Conservation (phyloP, 768 basidiomycete genomes). For the Suillus ampliporus region DNA sequence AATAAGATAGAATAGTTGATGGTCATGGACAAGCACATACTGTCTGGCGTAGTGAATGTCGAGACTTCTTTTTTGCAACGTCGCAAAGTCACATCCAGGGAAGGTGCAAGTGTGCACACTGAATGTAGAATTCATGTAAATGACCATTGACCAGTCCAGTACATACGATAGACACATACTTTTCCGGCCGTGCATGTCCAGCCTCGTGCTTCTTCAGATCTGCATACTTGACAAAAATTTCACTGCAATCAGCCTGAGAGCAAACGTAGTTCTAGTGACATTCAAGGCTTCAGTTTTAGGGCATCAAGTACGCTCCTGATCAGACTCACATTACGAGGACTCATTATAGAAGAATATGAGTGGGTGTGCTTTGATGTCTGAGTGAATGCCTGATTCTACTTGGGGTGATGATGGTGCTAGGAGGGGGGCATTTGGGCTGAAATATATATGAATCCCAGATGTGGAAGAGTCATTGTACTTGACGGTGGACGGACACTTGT, state of each 20-base stretch:
- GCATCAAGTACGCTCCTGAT: not conserved
- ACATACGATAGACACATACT: conserved; percentile 6
- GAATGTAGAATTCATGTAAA: conserved; percentile 8
- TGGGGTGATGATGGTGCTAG: not conserved
- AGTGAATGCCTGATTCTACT: not conserved
- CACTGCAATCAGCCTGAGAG: conserved; percentile 16
- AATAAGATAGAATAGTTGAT: no score
- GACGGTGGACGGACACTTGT: not conserved
- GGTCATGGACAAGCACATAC: conserved; percentile 13
- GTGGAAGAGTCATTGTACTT: conserved; percentile 4
- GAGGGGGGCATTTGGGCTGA: not conserved
- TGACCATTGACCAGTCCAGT: conserved; percentile 9
- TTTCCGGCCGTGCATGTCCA: conserved; percentile 18
- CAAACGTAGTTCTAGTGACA: conserved; percentile 23
- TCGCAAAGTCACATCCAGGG: conserved; percentile 20
- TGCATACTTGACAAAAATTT: conserved; percentile 20
- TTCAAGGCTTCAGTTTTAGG: not conserved
- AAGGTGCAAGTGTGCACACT: conserved; percentile 27
- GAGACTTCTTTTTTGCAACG: conserved; percentile 27
- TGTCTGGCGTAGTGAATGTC: conserved; percentile 25
- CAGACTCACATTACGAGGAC: not conserved
- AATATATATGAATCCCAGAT: conserved; percentile 1
- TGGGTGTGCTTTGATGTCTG: not conserved
- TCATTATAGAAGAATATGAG: conserved; percentile 2
- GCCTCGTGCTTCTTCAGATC: conserved; percentile 31